Conservation (phyloP, 495 filamentous ascomycete species). For the Penicillium canescens region DNA sequence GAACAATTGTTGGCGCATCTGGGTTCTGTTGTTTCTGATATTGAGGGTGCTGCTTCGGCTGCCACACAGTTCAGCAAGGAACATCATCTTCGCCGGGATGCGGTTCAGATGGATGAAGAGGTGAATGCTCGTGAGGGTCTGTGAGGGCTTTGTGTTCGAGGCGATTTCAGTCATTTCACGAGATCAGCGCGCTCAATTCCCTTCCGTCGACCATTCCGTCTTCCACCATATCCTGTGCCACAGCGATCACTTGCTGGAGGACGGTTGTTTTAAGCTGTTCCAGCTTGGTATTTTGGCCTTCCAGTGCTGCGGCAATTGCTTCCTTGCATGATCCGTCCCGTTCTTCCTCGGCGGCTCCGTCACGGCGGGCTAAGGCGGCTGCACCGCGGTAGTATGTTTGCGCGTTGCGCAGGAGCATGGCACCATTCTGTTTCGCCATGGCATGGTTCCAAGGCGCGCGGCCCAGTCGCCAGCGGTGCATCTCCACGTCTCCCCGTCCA, state of each 20-base stretch:
- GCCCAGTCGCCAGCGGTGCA: constrained; percentile 58
- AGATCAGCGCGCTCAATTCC: constrained; percentile 38
- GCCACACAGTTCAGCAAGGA: constrained; percentile 42
- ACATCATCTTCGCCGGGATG: constrained; percentile 43
- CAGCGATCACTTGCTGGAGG: constrained; percentile 32
- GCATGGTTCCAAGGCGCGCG: constrained; percentile 43
- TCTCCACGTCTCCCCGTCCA: constrained; percentile 61
- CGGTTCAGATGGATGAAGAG: constrained; percentile 45
- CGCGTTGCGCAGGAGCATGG: constrained; percentile 59
- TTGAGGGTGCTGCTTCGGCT: constrained; percentile 62
- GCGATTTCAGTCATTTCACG: constrained; percentile 21
- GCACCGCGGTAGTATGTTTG: constrained; percentile 66
- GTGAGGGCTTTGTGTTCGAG: constrained; percentile 2
- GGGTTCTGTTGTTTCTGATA: constrained; percentile 66
- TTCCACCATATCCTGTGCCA: constrained; percentile 51
- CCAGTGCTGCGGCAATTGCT: constrained; percentile 44
- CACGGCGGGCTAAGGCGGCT: constrained; percentile 43
- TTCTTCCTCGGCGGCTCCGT: constrained; percentile 43
- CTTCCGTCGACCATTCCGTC: constrained; percentile 44
- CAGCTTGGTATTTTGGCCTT: constrained; percentile 42
- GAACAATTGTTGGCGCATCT: constrained; percentile 63
- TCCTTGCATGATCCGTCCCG: constrained; percentile 48
- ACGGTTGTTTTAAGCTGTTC: constrained; percentile 33
- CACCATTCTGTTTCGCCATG: constrained; percentile 47
- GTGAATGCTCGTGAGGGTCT: constrained; percentile 30